A percentile compares a stretch with the other conserved stretches of the same genome.
These are phyloP conservation scores for Canna indica DNA, from an alignment of 176 grass and related monocot genomes.

Conservation along the genomic window DNA sequence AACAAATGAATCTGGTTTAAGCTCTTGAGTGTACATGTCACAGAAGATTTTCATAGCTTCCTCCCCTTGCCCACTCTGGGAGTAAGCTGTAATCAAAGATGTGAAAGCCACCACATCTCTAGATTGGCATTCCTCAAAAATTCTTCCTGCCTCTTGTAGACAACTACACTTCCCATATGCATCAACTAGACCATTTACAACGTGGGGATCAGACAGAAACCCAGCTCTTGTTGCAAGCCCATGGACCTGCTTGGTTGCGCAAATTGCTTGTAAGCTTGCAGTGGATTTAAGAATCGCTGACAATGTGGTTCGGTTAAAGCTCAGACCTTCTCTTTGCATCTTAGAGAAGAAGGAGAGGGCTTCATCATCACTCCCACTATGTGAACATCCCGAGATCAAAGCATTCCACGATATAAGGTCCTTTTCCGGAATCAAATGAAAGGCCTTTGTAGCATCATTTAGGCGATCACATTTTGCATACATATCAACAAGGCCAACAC, in stretches of 20 bases:
- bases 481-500: conserved; percentile 73
- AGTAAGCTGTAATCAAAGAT: conserved; percentile 74
- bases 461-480: conserved; percentile 42
- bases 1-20: conserved; percentile 70
- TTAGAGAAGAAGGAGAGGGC: conserved; percentile 40
- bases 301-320: conserved; percentile 54
- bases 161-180: conserved; percentile 71
- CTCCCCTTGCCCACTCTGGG: conserved; percentile 54
- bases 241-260: conserved; percentile 47
- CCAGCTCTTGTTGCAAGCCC: conserved; percentile 46
- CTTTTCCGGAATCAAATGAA: conserved; percentile 35
- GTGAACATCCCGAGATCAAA: conserved; percentile 60
- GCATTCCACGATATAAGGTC: conserved; percentile 71
- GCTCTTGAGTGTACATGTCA: conserved; percentile 51
- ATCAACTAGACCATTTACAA: conserved; percentile 70
- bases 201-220: conserved; percentile 62
- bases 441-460: conserved; percentile 47
- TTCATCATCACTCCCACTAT: conserved; percentile 40
- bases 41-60: conserved; percentile 74
- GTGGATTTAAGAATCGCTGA: conserved; percentile 75
- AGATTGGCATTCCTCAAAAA: conserved; percentile 53
- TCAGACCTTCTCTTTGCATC: conserved; percentile 51
- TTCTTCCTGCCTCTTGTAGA: conserved; percentile 33
- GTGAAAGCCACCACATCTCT: conserved; percentile 59
- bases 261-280: conserved; percentile 41